These are phyloP conservation scores for Penicillium pulvis DNA, from an alignment of 495 filamentous ascomycete genomes.

Conservation along the genomic window DNA sequence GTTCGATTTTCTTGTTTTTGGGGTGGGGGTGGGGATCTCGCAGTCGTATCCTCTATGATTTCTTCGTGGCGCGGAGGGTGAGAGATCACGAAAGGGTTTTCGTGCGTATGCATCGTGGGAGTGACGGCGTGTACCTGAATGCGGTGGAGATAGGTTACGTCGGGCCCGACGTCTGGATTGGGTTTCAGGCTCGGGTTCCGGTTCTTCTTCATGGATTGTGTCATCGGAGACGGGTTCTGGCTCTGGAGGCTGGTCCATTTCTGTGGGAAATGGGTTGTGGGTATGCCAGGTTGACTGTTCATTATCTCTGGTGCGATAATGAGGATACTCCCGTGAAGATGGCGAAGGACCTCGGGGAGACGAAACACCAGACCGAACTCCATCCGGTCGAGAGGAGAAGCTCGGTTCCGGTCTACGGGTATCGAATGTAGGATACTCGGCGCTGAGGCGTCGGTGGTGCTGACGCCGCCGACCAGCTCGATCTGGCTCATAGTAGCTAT, in stretches of 20 bases:
- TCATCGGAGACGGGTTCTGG: conserved; percentile 32
- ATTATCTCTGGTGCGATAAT: conserved; percentile 25
- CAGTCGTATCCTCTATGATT: conserved; percentile 14
- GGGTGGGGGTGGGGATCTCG: conserved; percentile 15
- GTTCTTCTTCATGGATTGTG: conserved; percentile 11
- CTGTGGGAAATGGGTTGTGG: conserved; percentile 29
- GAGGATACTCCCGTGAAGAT: conserved; percentile 23
- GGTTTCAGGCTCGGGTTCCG: conserved; percentile 12
- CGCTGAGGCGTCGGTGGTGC: conserved; percentile 29
- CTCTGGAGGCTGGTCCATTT: conserved; percentile 15
- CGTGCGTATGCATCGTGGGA: conserved; percentile 47
- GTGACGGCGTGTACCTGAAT: conserved; percentile 38
- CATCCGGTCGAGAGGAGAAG: conserved; percentile 13
- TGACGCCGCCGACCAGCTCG: conserved; percentile 20
- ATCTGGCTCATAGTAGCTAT: conserved; percentile 24
- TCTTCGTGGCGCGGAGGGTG: conserved; percentile 27
- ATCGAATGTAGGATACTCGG: conserved; percentile 26
- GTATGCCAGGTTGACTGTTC: conserved; percentile 23
- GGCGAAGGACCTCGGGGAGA: conserved; percentile 40
- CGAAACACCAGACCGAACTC: conserved; percentile 21
- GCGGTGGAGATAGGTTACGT: conserved; percentile 33
- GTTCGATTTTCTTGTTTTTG: conserved; percentile 20
- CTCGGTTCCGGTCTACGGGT: conserved; percentile 27
- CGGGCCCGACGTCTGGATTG: conserved; percentile 21
- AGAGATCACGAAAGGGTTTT: conserved; percentile 36